These are phyloP conservation scores for Cordyceps militaris DNA, from an alignment of 2,329 filamentous ascomycete genomes.

Conservation along the genomic window DNA sequence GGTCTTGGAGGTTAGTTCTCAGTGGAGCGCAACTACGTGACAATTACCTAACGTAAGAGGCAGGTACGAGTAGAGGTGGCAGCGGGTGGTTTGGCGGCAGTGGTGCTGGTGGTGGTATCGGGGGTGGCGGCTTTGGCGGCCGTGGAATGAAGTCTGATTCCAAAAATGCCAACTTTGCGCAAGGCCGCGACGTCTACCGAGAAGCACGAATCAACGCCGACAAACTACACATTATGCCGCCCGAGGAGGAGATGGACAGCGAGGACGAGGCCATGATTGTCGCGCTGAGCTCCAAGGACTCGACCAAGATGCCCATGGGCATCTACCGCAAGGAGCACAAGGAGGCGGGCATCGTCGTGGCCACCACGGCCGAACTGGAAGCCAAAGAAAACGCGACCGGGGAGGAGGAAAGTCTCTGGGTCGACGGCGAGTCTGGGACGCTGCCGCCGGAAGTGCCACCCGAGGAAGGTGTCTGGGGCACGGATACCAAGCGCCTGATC, in stretches of 20 bases:
- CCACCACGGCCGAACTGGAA: conserved; percentile 51
- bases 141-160: conserved; percentile 28
- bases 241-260: conserved; percentile 38
- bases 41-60: neutral
- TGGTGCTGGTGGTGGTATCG: conserved; percentile 17
- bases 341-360: conserved; percentile 45
- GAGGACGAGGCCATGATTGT: conserved; percentile 37
- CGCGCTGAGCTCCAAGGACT: conserved; percentile 25
- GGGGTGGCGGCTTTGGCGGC: conserved; percentile 22
- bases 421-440: conserved; percentile 29
- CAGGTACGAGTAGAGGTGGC: conserved; percentile 3
- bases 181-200: conserved; percentile 25
- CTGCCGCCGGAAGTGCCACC: conserved; percentile 15
- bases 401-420: conserved; percentile 40
- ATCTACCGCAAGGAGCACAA: conserved; percentile 49
- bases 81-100: conserved; percentile 22
- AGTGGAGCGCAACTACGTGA: neutral
- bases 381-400: conserved; percentile 42
- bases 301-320: conserved; percentile 44
- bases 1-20: conserved; percentile 14
- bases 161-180: conserved; percentile 30
- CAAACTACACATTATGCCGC: conserved; percentile 39
- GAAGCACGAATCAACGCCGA: conserved; percentile 51
- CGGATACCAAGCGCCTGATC: conserved; percentile 30
- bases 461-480: conserved; percentile 32